Conservation (phyloP, 768 basidiomycete species). For the Obba rivulosa region DNA sequence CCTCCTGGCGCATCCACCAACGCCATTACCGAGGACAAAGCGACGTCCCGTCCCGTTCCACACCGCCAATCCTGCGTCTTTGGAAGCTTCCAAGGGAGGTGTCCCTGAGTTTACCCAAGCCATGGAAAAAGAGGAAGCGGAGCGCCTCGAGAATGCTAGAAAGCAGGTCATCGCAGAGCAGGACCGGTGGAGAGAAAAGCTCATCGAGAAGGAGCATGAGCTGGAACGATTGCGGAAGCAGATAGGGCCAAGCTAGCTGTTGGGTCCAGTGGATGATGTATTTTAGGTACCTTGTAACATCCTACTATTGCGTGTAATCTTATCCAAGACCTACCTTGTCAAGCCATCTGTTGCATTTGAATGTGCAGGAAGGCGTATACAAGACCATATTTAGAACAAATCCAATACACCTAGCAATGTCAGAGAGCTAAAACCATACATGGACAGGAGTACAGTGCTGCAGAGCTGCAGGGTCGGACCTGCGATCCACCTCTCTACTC, state of each 20-base stretch:
- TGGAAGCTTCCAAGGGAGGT: slow-evolving; percentile 61
- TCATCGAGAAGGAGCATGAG: slow-evolving; percentile 84
- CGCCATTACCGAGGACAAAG: slow-evolving; percentile 62
- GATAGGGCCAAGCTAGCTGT: slow-evolving; percentile 17
- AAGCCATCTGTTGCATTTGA: no score
- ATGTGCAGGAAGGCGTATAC: no score
- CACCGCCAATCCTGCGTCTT: slow-evolving; percentile 42
- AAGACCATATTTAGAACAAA: no score
- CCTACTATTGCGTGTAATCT: no score
- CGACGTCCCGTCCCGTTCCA: slow-evolving; percentile 69
- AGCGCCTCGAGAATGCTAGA: slow-evolving; percentile 71
- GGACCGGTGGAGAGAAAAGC: slow-evolving; percentile 57
- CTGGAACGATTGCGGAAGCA: slow-evolving; percentile 63
- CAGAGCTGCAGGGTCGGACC: no score
- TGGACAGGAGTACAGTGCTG: no score
- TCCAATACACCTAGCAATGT: no score
- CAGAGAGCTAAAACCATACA: no score
- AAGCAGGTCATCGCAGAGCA: slow-evolving; percentile 70
- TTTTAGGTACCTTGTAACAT: background rate
- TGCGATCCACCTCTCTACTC: background rate
- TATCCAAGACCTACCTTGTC: no score
- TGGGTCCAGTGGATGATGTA: background rate
- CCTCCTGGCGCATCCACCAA: slow-evolving; percentile 79
- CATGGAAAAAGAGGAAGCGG: slow-evolving; percentile 87
- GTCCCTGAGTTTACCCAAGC: slow-evolving; percentile 78